Base-by-base conservation (phyloP, 1,284 basidiomycete species). In the Cystobasidiaceae sp. region DNA sequence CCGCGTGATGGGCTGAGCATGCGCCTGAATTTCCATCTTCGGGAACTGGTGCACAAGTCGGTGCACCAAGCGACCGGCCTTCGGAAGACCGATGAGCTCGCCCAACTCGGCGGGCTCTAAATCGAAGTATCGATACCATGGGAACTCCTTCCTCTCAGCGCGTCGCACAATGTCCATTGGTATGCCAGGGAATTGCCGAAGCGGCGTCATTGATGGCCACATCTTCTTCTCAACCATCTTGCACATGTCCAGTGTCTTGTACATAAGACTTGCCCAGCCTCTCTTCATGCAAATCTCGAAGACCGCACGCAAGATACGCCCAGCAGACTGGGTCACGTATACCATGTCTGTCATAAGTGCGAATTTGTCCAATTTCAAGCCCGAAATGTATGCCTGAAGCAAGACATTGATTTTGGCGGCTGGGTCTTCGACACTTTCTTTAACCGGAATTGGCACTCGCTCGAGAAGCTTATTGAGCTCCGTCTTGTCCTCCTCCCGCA, bases 271-370 rank as follows among this genome's bases (percentile, higher is more conserved):
- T 0, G 96, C 93, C 91, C 94, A 99, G n/a, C 94, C 94, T 64
- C 93, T 86, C 80, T 96, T 97, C 68, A 97, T 80, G 76, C 94
- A 98, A 60, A 98, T 98, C 79, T 99, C 94, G 71, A 96, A 98
- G 76, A 99, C 89, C 15, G 96, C 94, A 19, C 93, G 90, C 41
- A 98, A 80, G 73, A 98, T 97, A 76, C 89, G 74, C 13, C 78
- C 78, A 6, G 79, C 78, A 17, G 78, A 79, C 66, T 79, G 78
- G 3, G 78, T 90, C 48, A 68, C 71, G 69, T 69, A 73, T 4
- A 97, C 93, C 96, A 98, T 98, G 77, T 98, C 94, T 1, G 94
- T 92, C 17, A 97, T 89, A 19, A 98, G 85, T 6, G 93, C 93
- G 75, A 97, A 98, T 0, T 90, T 93, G 67, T 94, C 90, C 2